Evolutionary conservation across 2,329 filamentous ascomycete species (phyloP).

Genomic region (Trichophyton equinum): DNA sequence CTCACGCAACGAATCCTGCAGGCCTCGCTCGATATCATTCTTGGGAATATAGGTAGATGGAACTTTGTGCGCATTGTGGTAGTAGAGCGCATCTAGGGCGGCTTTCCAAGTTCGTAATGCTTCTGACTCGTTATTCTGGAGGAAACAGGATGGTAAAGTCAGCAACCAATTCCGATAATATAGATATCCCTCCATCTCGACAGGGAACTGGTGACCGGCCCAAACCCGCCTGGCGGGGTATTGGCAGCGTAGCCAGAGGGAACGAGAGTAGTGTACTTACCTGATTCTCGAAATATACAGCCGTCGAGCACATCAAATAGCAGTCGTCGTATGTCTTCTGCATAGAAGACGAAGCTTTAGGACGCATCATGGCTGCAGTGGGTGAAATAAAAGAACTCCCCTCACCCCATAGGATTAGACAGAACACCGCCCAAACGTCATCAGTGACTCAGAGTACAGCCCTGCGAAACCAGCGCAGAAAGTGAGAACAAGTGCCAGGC

Average conservation of each 20-base stretch:
- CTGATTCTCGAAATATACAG: conserved; percentile 90
- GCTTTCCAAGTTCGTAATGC: conserved; percentile 81
- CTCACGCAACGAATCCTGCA: conserved; percentile 67
- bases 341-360: conserved; percentile 56
- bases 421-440: neutral
- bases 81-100: conserved; percentile 78
- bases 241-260: neutral
- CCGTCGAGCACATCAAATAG: conserved; percentile 87
- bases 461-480: neutral
- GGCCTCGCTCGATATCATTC: conserved; percentile 69
- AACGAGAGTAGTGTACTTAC: conserved; percentile 35
- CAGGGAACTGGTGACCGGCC: no score
- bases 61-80: conserved; percentile 66
- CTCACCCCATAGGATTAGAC: conserved; percentile 3
- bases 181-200: neutral
- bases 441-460: neutral
- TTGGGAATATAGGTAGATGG: conserved; percentile 56
- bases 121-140: conserved; percentile 77
- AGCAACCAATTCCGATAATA: neutral
- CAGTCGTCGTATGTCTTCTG: conserved; percentile 98
- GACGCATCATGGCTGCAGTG: conserved; percentile 36
- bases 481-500: neutral
- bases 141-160: conserved; percentile 2
- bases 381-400: neutral
- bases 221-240: neutral